These are phyloP conservation scores for Nicotiana attenuata DNA, from an alignment of 257 asterid genomes.

Conservation along the genomic window DNA sequence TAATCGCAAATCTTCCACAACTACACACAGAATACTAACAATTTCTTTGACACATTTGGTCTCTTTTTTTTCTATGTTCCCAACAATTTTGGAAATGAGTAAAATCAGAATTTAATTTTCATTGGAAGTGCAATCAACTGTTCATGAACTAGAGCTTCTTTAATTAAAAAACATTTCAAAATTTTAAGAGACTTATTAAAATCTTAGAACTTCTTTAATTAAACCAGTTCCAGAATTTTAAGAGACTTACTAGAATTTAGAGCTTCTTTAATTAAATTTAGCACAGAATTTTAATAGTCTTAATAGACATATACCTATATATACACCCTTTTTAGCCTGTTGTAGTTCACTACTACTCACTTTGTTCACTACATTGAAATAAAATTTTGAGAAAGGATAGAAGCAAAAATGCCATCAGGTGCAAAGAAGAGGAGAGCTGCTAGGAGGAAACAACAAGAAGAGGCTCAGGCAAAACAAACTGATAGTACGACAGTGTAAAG, in stretches of 20 bases:
- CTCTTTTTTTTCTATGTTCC: too few relatives aligned
- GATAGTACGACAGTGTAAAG: too few relatives aligned
- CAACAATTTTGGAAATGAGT: too few relatives aligned
- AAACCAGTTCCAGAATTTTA: background rate
- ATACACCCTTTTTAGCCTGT: background rate
- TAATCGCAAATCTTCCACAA: too few relatives aligned
- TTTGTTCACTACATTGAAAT: too few relatives aligned
- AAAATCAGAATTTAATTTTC: too few relatives aligned
- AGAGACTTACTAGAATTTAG: background rate
- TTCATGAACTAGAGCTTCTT: background rate
- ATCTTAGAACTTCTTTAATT: background rate
- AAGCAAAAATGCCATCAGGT: constrained; percentile 4
- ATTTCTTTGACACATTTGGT: too few relatives aligned
- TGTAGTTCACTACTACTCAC: background rate
- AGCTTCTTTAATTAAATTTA: too few relatives aligned
- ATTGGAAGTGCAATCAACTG: constrained; percentile 3
- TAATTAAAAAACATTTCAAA: background rate
- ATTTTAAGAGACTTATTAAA: background rate
- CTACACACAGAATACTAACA: too few relatives aligned
- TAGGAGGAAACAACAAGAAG: background rate
- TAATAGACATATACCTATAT: background rate
- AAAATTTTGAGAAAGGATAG: background rate
- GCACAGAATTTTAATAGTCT: too few relatives aligned
- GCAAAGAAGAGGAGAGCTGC: background rate
- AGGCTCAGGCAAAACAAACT: too few relatives aligned